phyloP scores from a whole-genome alignment of 306 rosid species.

The Hippophae tibetana region DNA sequence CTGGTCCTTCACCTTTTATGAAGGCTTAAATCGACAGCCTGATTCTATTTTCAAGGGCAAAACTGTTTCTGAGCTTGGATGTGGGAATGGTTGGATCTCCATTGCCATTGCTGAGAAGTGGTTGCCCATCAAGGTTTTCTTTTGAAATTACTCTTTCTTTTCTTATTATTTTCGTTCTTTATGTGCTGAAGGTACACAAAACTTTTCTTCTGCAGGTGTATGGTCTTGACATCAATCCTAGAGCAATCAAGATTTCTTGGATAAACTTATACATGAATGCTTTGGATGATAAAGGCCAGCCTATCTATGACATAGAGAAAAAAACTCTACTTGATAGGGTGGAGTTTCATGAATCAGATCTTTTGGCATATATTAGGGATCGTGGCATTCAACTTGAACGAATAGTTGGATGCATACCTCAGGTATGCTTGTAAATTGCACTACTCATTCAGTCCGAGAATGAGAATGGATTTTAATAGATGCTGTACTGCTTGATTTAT shows the following conservation, averaged over 20 bases:
- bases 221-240: constrained; percentile 91
- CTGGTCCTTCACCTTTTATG: constrained; percentile 92
- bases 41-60: constrained; percentile 83
- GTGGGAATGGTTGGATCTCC: constrained; percentile 99
- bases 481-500: constrained; percentile 1
- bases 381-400: constrained; percentile 72
- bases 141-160: neutral
- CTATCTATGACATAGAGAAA: constrained; percentile 58
- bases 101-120: constrained; percentile 93
- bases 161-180: neutral
- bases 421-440: constrained; percentile 40
- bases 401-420: constrained; percentile 98
- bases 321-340: constrained; percentile 88
- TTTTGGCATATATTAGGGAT: constrained; percentile 67
- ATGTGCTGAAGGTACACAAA: neutral
- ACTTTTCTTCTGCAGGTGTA: constrained; percentile 50
- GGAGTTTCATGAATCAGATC: constrained; percentile 94
- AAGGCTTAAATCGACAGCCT: constrained; percentile 78
- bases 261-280: constrained; percentile 86
- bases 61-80: constrained; percentile 79
- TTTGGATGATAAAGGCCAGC: constrained; percentile 71
- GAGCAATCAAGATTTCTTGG: constrained; percentile 84
- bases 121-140: constrained; percentile 73
- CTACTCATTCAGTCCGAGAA: neutral
- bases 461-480: neutral